Evolutionary conservation across 1,284 basidiomycete species (phyloP).

Genomic region (Apiotrichum laibachii): DNA sequence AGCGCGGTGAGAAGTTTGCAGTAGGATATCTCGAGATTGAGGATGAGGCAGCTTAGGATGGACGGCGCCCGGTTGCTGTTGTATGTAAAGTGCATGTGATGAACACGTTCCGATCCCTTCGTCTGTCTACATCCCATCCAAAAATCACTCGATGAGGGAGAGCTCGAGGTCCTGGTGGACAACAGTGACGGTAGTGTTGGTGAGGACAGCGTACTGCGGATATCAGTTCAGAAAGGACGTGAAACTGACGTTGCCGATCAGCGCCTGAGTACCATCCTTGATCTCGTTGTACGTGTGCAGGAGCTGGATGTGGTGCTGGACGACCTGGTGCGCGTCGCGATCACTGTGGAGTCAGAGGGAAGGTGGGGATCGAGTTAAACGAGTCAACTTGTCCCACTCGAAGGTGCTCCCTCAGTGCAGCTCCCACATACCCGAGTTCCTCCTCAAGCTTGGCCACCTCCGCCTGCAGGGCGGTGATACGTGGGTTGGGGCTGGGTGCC

Average conservation of each 20-base stretch:
- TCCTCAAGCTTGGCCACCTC: conserved; percentile 25
- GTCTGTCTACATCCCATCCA: too few relatives aligned
- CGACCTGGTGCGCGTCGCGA: conserved; percentile 36
- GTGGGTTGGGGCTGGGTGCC: not conserved
- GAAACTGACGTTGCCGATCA: conserved; percentile 43
- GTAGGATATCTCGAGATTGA: conserved; percentile 18
- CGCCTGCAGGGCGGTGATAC: conserved; percentile 13
- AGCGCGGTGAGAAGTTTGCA: conserved; percentile 11
- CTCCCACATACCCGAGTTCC: conserved; percentile 25
- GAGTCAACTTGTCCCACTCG: not conserved
- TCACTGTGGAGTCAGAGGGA: conserved; percentile 16
- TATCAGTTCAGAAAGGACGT: conserved; percentile 10
- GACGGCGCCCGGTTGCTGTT: too few relatives aligned
- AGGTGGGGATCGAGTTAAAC: not conserved
- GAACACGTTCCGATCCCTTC: too few relatives aligned
- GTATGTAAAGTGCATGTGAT: too few relatives aligned
- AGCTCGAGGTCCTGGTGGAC: conserved; percentile 44
- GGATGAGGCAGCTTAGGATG: conserved; percentile 11
- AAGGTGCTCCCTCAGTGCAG: too few relatives aligned
- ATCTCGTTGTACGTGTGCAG: conserved; percentile 51
- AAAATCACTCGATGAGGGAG: conserved; percentile 36
- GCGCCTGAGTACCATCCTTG: conserved; percentile 48
- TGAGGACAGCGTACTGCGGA: conserved; percentile 43
- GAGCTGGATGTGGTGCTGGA: conserved; percentile 42
- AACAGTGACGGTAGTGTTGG: conserved; percentile 36